These are phyloP conservation scores for Euphorbia pulcherrima DNA, from an alignment of 345 rosid genomes.

Conservation along the genomic window DNA sequence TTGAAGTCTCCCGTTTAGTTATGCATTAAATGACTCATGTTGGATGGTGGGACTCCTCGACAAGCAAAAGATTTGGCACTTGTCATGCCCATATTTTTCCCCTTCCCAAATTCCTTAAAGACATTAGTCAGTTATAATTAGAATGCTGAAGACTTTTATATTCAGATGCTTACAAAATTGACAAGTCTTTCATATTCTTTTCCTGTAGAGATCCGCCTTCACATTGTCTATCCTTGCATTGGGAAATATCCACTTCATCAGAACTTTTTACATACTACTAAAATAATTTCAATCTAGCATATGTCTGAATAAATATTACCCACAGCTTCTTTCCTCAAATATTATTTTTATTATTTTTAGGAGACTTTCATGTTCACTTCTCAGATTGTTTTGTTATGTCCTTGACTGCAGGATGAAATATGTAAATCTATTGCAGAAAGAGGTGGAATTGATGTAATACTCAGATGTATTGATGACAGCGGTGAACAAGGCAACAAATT, in stretches of 20 bases:
- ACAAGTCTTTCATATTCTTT: not conserved
- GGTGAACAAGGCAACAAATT: slow-evolving; percentile 69
- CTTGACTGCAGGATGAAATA: slow-evolving; percentile 62
- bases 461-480: slow-evolving; percentile 67
- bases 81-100: not conserved
- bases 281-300: not conserved
- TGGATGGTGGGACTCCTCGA: not conserved
- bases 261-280: too few relatives aligned
- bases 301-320: not conserved
- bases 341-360: not conserved
- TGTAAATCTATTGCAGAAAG: slow-evolving; percentile 81
- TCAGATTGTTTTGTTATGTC: not conserved
- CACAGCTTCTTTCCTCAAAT: not conserved
- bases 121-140: not conserved
- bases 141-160: not conserved
- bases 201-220: not conserved
- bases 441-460: slow-evolving; percentile 80
- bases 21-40: not conserved
- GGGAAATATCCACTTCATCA: not conserved
- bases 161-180: not conserved
- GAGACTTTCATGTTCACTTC: not conserved
- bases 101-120: not conserved
- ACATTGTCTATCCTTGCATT: not conserved
- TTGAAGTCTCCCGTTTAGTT: not conserved
- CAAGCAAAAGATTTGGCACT: not conserved